Conservation (phyloP, 1,284 basidiomycete genomes). For the Tilletia horrida region DNA sequence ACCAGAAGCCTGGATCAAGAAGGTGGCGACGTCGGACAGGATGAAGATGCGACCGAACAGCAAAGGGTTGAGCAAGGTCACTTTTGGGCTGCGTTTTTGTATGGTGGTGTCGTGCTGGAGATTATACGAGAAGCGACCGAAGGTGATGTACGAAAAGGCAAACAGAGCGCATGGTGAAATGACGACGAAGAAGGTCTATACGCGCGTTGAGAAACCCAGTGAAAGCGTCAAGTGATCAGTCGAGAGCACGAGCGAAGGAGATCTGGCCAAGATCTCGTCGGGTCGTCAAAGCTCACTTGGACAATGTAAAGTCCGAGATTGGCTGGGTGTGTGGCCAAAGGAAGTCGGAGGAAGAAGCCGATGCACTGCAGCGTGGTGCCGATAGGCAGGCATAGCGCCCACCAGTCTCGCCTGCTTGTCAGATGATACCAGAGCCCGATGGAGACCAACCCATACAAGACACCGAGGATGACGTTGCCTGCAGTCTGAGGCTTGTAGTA, state of each 20-base stretch:
- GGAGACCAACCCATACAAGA: constrained; percentile 25
- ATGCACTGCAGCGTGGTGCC: constrained; percentile 29
- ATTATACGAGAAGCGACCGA: constrained; percentile 30
- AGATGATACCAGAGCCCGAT: constrained; percentile 26
- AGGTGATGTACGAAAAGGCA: constrained; percentile 46
- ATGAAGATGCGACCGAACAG: constrained; percentile 45
- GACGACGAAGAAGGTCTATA: constrained; percentile 33
- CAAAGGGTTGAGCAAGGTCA: constrained; percentile 35
- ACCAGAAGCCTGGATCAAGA: constrained; percentile 24
- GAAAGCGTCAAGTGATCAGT: not conserved
- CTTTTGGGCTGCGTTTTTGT: constrained; percentile 22
- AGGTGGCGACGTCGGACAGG: constrained; percentile 44
- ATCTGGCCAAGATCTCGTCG: not conserved
- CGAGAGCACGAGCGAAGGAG: not conserved
- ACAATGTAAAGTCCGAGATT: constrained; percentile 30
- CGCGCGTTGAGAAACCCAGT: not conserved
- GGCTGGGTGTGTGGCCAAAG: constrained; percentile 24
- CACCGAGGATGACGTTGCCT: constrained; percentile 32
- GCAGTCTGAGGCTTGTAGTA: constrained; percentile 31
- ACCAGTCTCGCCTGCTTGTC: constrained; percentile 25
- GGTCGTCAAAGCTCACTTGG: constrained; percentile 7
- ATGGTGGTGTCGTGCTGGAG: constrained; percentile 27
- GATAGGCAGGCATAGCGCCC: constrained; percentile 40
- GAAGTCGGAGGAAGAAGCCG: constrained; percentile 31
- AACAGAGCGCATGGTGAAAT: constrained; percentile 38